These are phyloP conservation scores for Coccomyxa sp. DNA, from an alignment of 139 green algal species.

Conservation along the genomic window DNA sequence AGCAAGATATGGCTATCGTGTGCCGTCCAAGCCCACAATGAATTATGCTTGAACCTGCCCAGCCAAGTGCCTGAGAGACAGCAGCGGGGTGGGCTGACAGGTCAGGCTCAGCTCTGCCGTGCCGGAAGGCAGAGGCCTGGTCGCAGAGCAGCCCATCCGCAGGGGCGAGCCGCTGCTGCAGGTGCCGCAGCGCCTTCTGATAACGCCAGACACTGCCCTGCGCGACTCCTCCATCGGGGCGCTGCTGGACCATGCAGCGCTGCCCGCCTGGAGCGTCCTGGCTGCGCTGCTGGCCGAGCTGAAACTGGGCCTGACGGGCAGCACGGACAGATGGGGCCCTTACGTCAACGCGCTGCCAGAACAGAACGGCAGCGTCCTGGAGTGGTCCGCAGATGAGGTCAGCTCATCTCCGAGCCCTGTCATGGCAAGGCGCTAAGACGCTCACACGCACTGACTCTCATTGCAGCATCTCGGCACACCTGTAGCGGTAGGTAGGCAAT, in stretches of 20 bases:
- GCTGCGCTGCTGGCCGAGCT: conserved; percentile 55
- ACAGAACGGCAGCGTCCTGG: conserved; percentile 46
- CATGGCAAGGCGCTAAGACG: too few species aligned
- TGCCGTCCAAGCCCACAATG: too few species aligned
- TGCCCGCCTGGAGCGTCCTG: conserved; percentile 62
- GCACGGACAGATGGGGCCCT: conserved; percentile 19
- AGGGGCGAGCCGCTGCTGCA: conserved; percentile 43
- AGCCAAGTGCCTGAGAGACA: too few species aligned
- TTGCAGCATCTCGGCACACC: too few species aligned
- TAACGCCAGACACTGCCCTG: conserved; percentile 42
- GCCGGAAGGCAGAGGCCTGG: conserved; percentile 46
- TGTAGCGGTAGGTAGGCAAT: too few species aligned
- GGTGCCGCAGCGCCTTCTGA: conserved; percentile 38
- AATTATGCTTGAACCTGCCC: too few species aligned
- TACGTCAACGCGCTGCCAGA: conserved; percentile 44
- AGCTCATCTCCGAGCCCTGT: not conserved
- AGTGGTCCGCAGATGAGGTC: conserved; percentile 58
- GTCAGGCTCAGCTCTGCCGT: not conserved
- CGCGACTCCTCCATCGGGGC: conserved; percentile 10
- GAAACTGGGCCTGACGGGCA: not conserved
- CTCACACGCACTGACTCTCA: too few species aligned
- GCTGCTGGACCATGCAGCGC: conserved; percentile 1
- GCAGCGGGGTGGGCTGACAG: too few species aligned
- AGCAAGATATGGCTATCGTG: too few species aligned
- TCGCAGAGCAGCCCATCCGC: conserved; percentile 29